phyloP scores from a whole-genome alignment of 805 yeast genomes.

The Kluyveromyces starmeri region DNA sequence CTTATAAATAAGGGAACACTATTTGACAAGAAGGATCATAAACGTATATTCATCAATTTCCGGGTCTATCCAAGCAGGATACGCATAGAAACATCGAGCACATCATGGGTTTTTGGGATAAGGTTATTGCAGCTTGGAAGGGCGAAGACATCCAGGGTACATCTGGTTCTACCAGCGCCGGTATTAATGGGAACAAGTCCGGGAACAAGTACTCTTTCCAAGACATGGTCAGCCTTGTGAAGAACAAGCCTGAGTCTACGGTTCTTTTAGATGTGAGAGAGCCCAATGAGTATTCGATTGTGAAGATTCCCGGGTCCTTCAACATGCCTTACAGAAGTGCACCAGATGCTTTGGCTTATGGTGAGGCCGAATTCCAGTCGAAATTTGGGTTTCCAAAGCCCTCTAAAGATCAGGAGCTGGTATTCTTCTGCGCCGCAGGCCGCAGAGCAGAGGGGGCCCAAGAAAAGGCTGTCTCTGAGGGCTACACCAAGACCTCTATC shows the following conservation, averaged over 20 bases:
- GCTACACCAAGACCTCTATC: slow-evolving; percentile 67
- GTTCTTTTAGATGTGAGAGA: slow-evolving; percentile 80
- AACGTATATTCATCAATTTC: no score
- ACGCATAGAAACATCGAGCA: no score
- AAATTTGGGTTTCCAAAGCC: slow-evolving; percentile 76
- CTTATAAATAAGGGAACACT: no score
- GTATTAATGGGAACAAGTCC: background rate
- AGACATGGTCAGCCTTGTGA: slow-evolving; percentile 40
- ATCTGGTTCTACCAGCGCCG: no score
- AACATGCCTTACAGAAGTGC: slow-evolving; percentile 77
- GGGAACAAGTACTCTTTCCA: slow-evolving; percentile 47
- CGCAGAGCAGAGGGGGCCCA: slow-evolving; percentile 77
- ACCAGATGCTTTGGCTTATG: slow-evolving; percentile 75
- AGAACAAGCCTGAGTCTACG: slow-evolving; percentile 33
- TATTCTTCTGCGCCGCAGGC: slow-evolving; percentile 83
- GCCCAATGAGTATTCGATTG: slow-evolving; percentile 60
- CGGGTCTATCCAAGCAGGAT: no score
- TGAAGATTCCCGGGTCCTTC: slow-evolving; percentile 73
- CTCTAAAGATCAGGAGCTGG: slow-evolving; percentile 46
- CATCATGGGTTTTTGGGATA: slow-evolving; percentile 19
- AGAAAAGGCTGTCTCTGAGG: slow-evolving; percentile 73
- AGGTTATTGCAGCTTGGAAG: slow-evolving; percentile 22
- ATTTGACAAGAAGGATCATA: no score
- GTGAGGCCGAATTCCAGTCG: slow-evolving; percentile 59
- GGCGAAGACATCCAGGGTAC: slow-evolving; percentile 10